A percentile compares a stretch with the other conserved stretches of the same genome.
Evolutionary conservation across 1,284 basidiomycete species (phyloP).

Genomic region (Pterulicium gracile): DNA sequence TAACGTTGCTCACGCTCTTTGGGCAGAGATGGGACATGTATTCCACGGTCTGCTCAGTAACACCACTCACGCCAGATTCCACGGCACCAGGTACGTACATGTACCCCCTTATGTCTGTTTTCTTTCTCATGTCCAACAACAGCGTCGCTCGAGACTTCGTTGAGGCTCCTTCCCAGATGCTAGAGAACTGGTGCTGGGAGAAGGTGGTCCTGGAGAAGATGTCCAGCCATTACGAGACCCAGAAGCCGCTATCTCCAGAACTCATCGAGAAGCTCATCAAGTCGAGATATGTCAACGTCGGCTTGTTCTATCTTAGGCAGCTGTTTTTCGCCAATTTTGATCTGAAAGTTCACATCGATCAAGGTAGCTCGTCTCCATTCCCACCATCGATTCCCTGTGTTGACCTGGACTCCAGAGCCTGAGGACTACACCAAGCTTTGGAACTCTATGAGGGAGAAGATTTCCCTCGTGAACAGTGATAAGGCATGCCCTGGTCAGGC

Average conservation of each 20-base stretch:
- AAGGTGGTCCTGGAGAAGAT: constrained; percentile 63
- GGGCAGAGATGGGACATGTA: constrained; percentile 74
- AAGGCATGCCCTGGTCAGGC: constrained; percentile 59
- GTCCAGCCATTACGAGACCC: constrained; percentile 70
- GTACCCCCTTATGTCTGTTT: not conserved
- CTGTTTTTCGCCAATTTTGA: constrained; percentile 78
- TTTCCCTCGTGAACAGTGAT: constrained; percentile 56
- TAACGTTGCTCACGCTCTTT: no score
- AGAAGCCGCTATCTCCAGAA: constrained; percentile 62
- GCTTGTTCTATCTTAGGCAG: constrained; percentile 71
- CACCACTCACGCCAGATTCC: constrained; percentile 69
- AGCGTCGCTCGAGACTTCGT: constrained; percentile 77
- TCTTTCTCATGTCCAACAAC: constrained; percentile 5
- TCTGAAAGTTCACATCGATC: constrained; percentile 63
- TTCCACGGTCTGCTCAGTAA: constrained; percentile 73
- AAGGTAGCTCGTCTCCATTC: constrained; percentile 27
- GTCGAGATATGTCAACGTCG: constrained; percentile 74
- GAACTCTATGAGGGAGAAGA: constrained; percentile 55
- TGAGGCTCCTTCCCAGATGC: constrained; percentile 82
- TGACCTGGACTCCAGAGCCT: constrained; percentile 26
- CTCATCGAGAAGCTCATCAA: constrained; percentile 71
- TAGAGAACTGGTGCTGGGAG: constrained; percentile 86
- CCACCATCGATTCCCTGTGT: not conserved
- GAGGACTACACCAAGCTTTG: constrained; percentile 66
- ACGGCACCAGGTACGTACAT: constrained; percentile 49